Evolutionary conservation across 129 eudicot species (phyloP).

Genomic region (Helianthus tuberosus): DNA sequence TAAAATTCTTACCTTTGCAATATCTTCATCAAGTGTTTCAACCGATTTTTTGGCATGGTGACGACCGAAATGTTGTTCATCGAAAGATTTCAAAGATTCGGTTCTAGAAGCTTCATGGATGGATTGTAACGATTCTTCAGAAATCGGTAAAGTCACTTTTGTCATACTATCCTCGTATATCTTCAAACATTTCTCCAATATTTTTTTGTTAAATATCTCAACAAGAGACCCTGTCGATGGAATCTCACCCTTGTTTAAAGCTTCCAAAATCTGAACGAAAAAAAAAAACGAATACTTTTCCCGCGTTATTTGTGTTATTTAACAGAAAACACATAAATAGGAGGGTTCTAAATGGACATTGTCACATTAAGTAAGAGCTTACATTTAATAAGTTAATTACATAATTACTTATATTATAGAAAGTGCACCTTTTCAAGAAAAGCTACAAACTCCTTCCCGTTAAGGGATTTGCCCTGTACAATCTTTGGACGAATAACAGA

Average conservation of each 20-base stretch:
- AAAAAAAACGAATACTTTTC: neutral
- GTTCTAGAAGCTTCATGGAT: slow-evolving; percentile 61
- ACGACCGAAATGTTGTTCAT: slow-evolving; percentile 94
- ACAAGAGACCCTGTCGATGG: slow-evolving; percentile 98
- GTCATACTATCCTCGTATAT: slow-evolving; percentile 68
- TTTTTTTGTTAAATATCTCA: slow-evolving; percentile 92
- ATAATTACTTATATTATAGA: slow-evolving; percentile 2
- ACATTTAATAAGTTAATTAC: neutral
- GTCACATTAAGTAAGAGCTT: too few relatives aligned
- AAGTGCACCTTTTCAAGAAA: slow-evolving; percentile 79
- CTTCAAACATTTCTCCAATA: slow-evolving; percentile 74
- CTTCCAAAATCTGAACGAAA: slow-evolving; percentile 73
- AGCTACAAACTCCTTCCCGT: slow-evolving; percentile 84
- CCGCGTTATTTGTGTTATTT: neutral
- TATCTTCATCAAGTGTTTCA: slow-evolving; percentile 67
- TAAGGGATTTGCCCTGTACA: slow-evolving; percentile 83
- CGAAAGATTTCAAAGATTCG: slow-evolving; percentile 66
- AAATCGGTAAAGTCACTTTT: slow-evolving; percentile 55
- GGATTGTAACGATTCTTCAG: slow-evolving; percentile 50
- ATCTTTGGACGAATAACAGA: slow-evolving; percentile 88
- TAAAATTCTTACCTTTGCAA: slow-evolving; percentile 60
- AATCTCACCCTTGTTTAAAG: slow-evolving; percentile 95
- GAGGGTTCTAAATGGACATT: neutral
- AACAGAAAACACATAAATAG: neutral
- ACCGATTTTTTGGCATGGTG: slow-evolving; percentile 89